phyloP scores from a whole-genome alignment of 2,329 filamentous ascomycete genomes.

The Ophiostoma fasciatum region DNA sequence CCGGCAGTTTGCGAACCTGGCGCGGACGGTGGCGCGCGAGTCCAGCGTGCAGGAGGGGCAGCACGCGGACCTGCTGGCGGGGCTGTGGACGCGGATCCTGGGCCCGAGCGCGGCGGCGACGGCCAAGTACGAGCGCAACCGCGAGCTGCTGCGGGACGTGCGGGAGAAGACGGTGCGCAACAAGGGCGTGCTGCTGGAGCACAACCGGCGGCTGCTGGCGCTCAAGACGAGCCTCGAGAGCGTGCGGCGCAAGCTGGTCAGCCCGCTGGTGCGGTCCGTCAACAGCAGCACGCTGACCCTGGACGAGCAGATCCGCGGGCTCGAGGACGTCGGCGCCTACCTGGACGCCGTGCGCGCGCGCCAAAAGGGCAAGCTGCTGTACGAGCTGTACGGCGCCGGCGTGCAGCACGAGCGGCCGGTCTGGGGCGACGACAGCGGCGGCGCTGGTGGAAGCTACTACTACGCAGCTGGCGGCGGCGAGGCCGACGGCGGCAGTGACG shows the following conservation, averaged over 20 bases:
- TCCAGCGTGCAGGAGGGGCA: slow-evolving; percentile 64
- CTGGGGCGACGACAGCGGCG: not conserved
- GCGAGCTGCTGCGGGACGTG: slow-evolving; percentile 60
- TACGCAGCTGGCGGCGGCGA: not conserved
- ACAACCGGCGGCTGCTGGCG: slow-evolving; percentile 69
- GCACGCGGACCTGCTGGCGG: slow-evolving; percentile 68
- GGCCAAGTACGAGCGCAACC: slow-evolving; percentile 88
- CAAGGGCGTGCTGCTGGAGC: slow-evolving; percentile 73
- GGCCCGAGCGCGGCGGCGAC: slow-evolving; percentile 60
- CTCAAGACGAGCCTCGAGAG: slow-evolving; percentile 78
- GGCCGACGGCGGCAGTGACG: no score
- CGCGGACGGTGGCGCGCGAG: slow-evolving; percentile 73
- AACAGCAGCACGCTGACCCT: slow-evolving; percentile 57
- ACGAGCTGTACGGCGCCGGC: slow-evolving; percentile 55
- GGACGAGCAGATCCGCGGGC: slow-evolving; percentile 70
- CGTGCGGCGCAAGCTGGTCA: slow-evolving; percentile 70
- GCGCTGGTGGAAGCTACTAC: not conserved
- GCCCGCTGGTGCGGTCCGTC: slow-evolving; percentile 59
- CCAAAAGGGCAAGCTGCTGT: slow-evolving; percentile 73
- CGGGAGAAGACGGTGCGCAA: slow-evolving; percentile 73
- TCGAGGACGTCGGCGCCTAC: slow-evolving; percentile 67
- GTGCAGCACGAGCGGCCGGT: no score
- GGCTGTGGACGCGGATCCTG: slow-evolving; percentile 74
- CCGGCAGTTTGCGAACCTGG: slow-evolving; percentile 76
- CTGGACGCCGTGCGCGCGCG: slow-evolving; percentile 59